Evolutionary conservation across 1,284 basidiomycete genomes (phyloP).

Genomic region (Peniophora sp.): DNA sequence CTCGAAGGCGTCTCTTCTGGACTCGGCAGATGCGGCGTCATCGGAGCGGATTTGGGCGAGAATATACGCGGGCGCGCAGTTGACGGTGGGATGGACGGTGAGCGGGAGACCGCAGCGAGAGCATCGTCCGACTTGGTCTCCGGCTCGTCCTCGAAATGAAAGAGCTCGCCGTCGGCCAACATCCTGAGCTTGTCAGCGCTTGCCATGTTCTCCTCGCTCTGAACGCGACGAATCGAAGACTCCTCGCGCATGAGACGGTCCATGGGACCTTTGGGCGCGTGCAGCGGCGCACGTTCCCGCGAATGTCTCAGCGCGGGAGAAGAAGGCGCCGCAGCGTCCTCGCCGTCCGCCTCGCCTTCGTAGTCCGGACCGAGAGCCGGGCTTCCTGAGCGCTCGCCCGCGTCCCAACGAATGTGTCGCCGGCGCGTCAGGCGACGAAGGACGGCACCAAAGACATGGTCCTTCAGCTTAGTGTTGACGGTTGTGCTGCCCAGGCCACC

Average conservation of each 20-base stretch:
- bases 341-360: conserved; percentile 35
- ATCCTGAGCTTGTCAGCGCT: conserved; percentile 22
- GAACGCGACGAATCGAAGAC: conserved; percentile 45
- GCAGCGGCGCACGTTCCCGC: conserved; percentile 24
- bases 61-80: not conserved
- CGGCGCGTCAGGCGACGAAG: conserved; percentile 61
- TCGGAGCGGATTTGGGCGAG: not conserved
- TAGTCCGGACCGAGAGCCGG: too few relatives aligned
- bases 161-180: conserved; percentile 25
- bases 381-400: conserved; percentile 25
- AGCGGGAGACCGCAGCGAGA: not conserved
- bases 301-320: conserved; percentile 16
- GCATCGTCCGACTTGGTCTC: conserved; percentile 2
- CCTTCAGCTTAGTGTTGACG: conserved; percentile 88
- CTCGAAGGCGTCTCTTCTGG: conserved; percentile 15
- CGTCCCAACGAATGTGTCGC: conserved; percentile 31
- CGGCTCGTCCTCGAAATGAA: conserved; percentile 39
- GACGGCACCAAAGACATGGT: conserved; percentile 87
- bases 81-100: not conserved
- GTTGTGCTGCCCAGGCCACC: conserved; percentile 86
- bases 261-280: conserved; percentile 24
- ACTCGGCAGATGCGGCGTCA: conserved; percentile 13
- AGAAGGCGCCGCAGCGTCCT: conserved; percentile 28
- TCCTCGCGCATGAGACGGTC: conserved; percentile 31
- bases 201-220: conserved; percentile 48